A percentile compares a stretch with the other conserved stretches of the same genome.
These are phyloP conservation scores for Bruguiera sexangula DNA, from an alignment of 345 rosid genomes.

Conservation along the genomic window DNA sequence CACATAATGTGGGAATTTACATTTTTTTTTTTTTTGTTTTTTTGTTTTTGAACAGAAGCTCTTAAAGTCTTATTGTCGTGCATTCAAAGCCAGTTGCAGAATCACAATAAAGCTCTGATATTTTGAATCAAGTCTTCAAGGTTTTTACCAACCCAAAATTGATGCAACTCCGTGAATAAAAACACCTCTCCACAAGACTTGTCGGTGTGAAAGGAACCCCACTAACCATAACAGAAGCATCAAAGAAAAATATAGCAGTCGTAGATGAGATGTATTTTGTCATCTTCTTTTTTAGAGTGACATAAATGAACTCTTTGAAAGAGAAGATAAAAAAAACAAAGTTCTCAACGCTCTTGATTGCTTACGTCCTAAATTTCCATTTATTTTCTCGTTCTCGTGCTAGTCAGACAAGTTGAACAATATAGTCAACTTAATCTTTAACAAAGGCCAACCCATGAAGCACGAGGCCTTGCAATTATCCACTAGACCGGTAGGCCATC, in stretches of 20 bases:
- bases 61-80: not conserved
- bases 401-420: no score
- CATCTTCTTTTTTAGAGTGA: conserved; percentile 1
- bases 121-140: not conserved
- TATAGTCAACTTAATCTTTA: no score
- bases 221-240: conserved; percentile 2
- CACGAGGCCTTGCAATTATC: no score
- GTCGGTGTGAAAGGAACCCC: conserved; percentile 8
- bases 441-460: no score
- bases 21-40: no score
- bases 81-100: not conserved
- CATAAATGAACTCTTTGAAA: no score
- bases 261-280: not conserved
- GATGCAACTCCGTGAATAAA: conserved; percentile 25
- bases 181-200: conserved; percentile 2
- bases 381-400: no score
- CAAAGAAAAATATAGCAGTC: not conserved
- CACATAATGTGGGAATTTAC: no score
- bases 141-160: not conserved
- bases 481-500: no score
- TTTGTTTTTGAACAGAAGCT: not conserved
- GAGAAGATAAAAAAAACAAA: no score
- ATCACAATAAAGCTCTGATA: not conserved
- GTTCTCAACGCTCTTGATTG: no score
- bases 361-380: not conserved